Evolutionary conservation across 192 early-diverging fungal genomes (phyloP).

Genomic region (Podila clonocystis): DNA sequence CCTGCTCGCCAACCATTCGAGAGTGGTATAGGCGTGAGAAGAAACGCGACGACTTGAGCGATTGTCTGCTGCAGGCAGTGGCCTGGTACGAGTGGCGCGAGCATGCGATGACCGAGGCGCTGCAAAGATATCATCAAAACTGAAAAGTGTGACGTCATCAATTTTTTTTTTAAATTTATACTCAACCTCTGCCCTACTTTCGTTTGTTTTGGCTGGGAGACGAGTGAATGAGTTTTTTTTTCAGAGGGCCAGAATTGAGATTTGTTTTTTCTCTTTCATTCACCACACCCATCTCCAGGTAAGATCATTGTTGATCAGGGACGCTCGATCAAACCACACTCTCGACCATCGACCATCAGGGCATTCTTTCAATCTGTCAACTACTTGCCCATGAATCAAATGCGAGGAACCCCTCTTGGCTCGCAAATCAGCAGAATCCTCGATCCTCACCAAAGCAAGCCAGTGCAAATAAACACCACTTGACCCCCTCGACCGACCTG

Average conservation of each 20-base stretch:
- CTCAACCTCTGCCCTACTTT: not conserved
- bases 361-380: too few species aligned
- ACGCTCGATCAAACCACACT: too few species aligned
- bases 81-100: constrained; percentile 58
- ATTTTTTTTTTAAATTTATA: not conserved
- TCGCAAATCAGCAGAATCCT: too few species aligned
- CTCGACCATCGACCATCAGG: too few species aligned
- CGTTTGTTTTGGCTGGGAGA: not conserved
- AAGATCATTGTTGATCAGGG: not conserved
- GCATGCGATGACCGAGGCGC: constrained; percentile 32
- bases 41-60: constrained; percentile 62
- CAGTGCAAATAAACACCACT: too few species aligned
- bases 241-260: not conserved
- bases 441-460: too few species aligned
- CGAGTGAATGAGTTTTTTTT: too few species aligned
- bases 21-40: constrained; percentile 40
- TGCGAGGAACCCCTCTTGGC: too few species aligned
- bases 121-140: constrained; percentile 7
- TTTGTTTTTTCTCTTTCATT: constrained; percentile 4
- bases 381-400: too few species aligned
- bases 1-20: constrained; percentile 16
- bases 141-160: constrained; percentile 3
- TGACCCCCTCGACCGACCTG: too few species aligned
- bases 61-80: constrained; percentile 58
- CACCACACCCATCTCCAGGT: constrained; percentile 1